Evolutionary conservation across 306 rosid genomes (phyloP).

Genomic region (Crotalaria pallida): DNA sequence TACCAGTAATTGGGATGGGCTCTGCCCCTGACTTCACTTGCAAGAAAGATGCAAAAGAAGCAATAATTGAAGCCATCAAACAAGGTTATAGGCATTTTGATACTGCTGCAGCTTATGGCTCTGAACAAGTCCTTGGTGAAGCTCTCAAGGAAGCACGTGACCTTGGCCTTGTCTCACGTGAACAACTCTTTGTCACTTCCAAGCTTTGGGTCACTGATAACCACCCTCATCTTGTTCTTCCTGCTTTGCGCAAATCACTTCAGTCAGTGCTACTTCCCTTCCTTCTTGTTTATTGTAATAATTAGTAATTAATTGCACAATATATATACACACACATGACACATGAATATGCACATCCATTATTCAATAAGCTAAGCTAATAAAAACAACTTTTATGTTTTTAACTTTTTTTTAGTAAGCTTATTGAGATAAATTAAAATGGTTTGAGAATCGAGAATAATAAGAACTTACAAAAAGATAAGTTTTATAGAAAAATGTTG

Average conservation of each 20-base stretch:
- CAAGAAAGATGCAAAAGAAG: conserved; percentile 33
- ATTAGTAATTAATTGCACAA: too few species aligned
- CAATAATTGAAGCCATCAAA: conserved; percentile 36
- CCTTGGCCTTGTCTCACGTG: conserved; percentile 32
- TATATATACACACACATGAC: too few species aligned
- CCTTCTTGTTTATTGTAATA: too few species aligned
- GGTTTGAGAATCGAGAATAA: too few species aligned
- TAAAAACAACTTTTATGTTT: too few species aligned
- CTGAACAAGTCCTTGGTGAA: conserved; percentile 37
- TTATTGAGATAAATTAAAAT: too few species aligned
- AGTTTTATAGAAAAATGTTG: too few species aligned
- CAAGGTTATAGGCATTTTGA: conserved; percentile 49
- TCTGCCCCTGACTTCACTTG: conserved; percentile 45
- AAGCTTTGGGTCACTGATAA: conserved; percentile 43
- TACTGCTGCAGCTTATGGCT: conserved; percentile 39
- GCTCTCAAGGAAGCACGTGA: conserved; percentile 29
- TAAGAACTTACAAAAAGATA: too few species aligned
- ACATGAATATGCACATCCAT: too few species aligned
- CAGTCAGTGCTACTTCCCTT: too few species aligned
- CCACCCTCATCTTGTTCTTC: conserved; percentile 36
- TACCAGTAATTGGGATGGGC: conserved; percentile 43
- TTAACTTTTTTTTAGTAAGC: too few species aligned
- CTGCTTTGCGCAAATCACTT: conserved; percentile 35
- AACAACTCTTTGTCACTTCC: conserved; percentile 46
- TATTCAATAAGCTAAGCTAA: too few species aligned